Evolutionary conservation across 2,329 filamentous ascomycete genomes (phyloP).

Genomic region (Lithohypha guttulata): DNA sequence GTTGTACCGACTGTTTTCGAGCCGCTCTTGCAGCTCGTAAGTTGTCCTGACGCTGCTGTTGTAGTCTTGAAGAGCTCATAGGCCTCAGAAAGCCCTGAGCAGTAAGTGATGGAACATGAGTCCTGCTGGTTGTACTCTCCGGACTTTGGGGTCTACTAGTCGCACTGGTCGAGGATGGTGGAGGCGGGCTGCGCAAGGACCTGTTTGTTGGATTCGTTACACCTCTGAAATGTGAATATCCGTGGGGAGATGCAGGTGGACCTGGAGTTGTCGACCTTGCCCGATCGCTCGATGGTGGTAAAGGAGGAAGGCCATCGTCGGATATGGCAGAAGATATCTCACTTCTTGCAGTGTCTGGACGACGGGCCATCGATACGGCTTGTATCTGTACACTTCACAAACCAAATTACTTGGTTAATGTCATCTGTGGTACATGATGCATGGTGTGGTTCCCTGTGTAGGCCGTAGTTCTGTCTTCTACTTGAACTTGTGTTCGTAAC

Average conservation of each 20-base stretch:
- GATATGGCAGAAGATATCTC: conserved; percentile 23
- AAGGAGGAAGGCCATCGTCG: conserved; percentile 21
- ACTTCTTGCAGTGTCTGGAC: conserved; percentile 20
- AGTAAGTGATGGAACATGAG: conserved; percentile 79
- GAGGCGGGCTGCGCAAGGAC: conserved; percentile 14
- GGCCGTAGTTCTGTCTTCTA: no score
- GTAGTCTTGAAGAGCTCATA: conserved; percentile 90
- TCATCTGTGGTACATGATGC: conserved; percentile 7
- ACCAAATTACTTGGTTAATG: conserved; percentile 1
- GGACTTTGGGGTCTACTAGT: conserved; percentile 45
- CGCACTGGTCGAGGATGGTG: conserved; percentile 32
- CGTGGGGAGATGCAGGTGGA: conserved; percentile 15
- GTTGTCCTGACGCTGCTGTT: conserved; percentile 67
- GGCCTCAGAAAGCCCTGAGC: conserved; percentile 89
- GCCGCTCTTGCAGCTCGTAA: conserved; percentile 25
- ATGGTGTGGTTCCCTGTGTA: no score
- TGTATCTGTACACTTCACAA: not conserved
- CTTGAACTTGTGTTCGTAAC: no score
- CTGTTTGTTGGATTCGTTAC: conserved; percentile 19
- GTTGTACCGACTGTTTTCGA: conserved; percentile 26
- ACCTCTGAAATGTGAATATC: conserved; percentile 19
- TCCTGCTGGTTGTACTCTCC: conserved; percentile 61
- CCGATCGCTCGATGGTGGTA: conserved; percentile 14
- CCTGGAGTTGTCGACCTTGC: conserved; percentile 5
- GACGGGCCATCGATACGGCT: conserved; percentile 19